A percentile compares a stretch with the other conserved stretches of the same genome.
Evolutionary conservation across 148 eudicot species (phyloP).

Genomic region (Rhododendron mucronatum): DNA sequence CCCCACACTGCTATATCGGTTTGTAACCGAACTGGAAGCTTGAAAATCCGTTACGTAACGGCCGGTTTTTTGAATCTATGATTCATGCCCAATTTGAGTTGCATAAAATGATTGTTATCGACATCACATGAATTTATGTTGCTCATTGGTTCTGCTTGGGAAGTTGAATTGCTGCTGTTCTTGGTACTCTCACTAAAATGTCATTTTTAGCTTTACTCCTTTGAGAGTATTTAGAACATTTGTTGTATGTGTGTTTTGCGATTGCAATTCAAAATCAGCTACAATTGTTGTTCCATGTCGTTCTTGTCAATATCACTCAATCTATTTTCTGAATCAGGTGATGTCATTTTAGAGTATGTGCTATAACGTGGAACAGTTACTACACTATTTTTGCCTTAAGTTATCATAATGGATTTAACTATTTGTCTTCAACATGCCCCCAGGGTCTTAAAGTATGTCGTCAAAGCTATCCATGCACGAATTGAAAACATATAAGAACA

Average conservation of each 20-base stretch:
- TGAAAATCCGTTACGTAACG: background rate
- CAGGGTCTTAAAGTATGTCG: background rate
- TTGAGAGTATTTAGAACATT: background rate
- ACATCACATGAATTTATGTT: background rate
- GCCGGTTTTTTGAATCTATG: background rate
- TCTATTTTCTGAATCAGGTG: background rate
- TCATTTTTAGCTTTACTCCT: background rate
- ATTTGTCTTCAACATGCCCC: too few species aligned
- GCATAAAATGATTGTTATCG: background rate
- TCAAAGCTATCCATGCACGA: background rate
- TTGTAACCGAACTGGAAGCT: background rate
- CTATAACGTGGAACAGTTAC: background rate
- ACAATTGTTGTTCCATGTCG: background rate
- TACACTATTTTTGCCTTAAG: too few species aligned
- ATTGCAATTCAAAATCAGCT: background rate
- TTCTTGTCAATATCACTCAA: background rate
- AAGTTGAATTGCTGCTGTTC: background rate
- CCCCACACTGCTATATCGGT: background rate
- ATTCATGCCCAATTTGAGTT: background rate
- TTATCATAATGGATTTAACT: too few species aligned
- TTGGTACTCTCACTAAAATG: background rate
- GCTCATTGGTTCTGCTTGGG: conserved; percentile 1
- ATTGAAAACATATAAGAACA: background rate
- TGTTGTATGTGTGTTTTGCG: background rate
- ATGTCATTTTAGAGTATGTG: background rate